Evolutionary conservation across 768 basidiomycete genomes (phyloP), one percentile per base, ranked within the genome.

Genomic region (Cubamyces lactineus): DNA sequence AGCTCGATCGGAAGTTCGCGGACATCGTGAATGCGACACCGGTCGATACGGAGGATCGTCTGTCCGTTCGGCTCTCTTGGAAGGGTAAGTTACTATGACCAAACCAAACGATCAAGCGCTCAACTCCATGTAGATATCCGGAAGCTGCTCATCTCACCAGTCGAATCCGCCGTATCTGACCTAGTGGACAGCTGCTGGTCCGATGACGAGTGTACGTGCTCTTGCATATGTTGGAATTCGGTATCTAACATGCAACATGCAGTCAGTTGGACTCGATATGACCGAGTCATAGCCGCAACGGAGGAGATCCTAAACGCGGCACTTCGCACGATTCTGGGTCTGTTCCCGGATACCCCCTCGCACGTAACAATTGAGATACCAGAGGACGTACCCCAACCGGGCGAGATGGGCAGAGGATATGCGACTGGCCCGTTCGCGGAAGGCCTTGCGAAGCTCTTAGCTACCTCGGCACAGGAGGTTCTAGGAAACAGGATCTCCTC

Each of bases 31-130:
- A 71, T 1, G 66, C 64, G 1, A 62, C 86, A 57, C 64, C 76
- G 1, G 69, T 91, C 34, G 89, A 92, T 69, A 69, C 81, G 1
- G 78, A 82, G 38, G 89, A 89, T 34, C 82, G 77, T 56, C 78
- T 86, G 1, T 84, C 86, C 23, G 77, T 79, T 60, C 69, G 71
- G 5, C 60, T 82, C 28, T 78, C 77, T 16, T 72, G 84, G 53
- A 76, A 77, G 71, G 82, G 86, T 88, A 65, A 6, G 75, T 41
- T 38, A 15, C 21, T 11, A 17, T 19, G 34, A 1, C 11, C 17
- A 2, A 40, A 23, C 6, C 16, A 24, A 16, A 6, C 26, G 40
- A 3, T 46, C 41, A 38, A 11, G 19, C 16, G 8, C 40, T 50
- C 19, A n/a, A n/a, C 43, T 5, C 0, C 21, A n/a, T n/a, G n/a